phyloP scores from a whole-genome alignment of 257 asterid species.

The Eucommia ulmoides region DNA sequence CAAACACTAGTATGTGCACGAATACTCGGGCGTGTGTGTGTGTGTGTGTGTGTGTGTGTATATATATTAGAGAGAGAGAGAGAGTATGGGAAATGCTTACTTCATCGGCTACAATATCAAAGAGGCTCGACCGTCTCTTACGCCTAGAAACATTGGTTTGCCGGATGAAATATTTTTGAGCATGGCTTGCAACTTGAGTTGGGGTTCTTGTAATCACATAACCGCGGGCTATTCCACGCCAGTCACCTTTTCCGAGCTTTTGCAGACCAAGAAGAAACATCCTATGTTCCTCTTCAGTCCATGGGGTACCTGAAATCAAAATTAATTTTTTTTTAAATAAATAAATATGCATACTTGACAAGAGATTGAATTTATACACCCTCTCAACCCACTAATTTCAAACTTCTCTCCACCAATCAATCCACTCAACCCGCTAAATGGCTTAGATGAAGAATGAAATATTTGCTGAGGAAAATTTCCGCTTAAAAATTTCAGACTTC shows the following conservation, averaged over 20 bases:
- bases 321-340: no score
- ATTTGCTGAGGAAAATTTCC: no score
- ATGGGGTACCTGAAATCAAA: conserved; percentile 62
- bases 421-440: no score
- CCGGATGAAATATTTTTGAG: conserved; percentile 92
- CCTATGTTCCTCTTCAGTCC: conserved; percentile 99
- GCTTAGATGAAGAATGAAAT: no score
- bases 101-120: conserved; percentile 86
- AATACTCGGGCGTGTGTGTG: no score
- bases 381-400: no score
- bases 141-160: conserved; percentile 87
- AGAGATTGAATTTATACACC: no score
- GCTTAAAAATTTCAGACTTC: no score
- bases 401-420: no score
- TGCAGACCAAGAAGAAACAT: conserved; percentile 92
- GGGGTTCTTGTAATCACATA: conserved; percentile 88
- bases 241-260: conserved; percentile 98
- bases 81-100: conserved; percentile 35
- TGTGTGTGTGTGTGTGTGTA: no score
- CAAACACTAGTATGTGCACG: neutral
- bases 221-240: conserved; percentile 99
- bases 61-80: no score
- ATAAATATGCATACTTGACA: no score
- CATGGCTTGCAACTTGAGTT: conserved; percentile 99
- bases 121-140: conserved; percentile 95